phyloP scores from a whole-genome alignment of 768 basidiomycete species.

The Trametes sanguinea region DNA sequence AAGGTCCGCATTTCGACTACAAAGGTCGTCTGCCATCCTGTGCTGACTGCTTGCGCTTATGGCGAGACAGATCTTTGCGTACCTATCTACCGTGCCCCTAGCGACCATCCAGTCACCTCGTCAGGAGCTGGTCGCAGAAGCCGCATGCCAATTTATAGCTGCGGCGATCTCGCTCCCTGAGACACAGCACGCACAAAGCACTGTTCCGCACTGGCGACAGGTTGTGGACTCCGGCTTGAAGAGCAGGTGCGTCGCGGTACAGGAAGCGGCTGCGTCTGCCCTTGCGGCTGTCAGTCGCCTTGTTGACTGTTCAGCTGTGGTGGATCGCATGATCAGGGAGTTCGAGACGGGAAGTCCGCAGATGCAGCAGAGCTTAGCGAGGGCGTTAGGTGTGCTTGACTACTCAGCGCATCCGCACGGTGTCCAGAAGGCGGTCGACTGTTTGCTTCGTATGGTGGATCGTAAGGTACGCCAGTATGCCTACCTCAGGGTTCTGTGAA shows the following conservation, averaged over 20 bases:
- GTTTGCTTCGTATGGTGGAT: constrained; percentile 62
- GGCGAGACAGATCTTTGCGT: constrained; percentile 59
- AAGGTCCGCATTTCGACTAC: constrained; percentile 27
- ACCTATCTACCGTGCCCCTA: constrained; percentile 58
- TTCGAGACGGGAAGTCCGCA: constrained; percentile 50
- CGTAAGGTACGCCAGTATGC: constrained; percentile 45
- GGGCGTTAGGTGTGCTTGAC: constrained; percentile 66
- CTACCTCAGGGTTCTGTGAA: not conserved
- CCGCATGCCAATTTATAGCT: constrained; percentile 72
- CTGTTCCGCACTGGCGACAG: constrained; percentile 61
- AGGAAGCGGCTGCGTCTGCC: constrained; percentile 74
- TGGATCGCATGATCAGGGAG: constrained; percentile 69
- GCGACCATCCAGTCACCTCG: constrained; percentile 62
- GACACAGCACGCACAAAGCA: constrained; percentile 38
- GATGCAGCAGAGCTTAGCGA: constrained; percentile 74
- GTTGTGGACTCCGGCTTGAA: constrained; percentile 74
- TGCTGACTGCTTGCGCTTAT: not conserved
- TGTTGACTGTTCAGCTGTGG: constrained; percentile 59
- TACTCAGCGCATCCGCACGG: constrained; percentile 59
- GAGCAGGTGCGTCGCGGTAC: constrained; percentile 62
- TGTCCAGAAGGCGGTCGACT: constrained; percentile 54
- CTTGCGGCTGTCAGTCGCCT: constrained; percentile 71
- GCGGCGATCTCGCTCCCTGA: constrained; percentile 62
- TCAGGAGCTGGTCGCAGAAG: constrained; percentile 70
- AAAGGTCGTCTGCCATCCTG: constrained; percentile 36